Evolutionary conservation across 1,139 yeast genomes (phyloP).

Genomic region (Wickerhamomyces sp.): DNA sequence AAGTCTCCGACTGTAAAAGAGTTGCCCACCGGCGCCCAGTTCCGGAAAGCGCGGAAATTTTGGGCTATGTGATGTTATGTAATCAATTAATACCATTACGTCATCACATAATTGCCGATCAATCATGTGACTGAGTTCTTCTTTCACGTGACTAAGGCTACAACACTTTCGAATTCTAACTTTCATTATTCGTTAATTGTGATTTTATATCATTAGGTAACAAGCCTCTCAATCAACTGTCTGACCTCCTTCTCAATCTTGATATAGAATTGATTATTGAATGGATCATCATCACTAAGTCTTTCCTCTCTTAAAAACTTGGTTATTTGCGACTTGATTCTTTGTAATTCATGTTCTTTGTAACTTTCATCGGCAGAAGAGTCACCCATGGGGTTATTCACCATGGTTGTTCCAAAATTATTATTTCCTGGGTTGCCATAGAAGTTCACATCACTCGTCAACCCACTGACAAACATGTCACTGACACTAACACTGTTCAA

Average conservation of each 20-base stretch:
- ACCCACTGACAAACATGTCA: constrained; percentile 23
- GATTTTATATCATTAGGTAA: background rate
- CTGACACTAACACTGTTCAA: constrained; percentile 19
- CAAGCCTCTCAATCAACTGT: constrained; percentile 21
- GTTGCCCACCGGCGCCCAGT: too few species aligned
- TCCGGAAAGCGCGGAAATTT: too few species aligned
- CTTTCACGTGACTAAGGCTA: too few species aligned
- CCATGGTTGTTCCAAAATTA: background rate
- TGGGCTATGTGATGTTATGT: too few species aligned
- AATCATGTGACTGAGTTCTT: too few species aligned
- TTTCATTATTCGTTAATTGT: too few species aligned
- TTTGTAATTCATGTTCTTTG: constrained; percentile 22
- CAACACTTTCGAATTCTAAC: too few species aligned
- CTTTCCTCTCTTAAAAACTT: constrained; percentile 24
- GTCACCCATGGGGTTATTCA: constrained; percentile 4
- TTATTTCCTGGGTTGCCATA: background rate
- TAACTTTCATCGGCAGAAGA: constrained; percentile 19
- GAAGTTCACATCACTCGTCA: constrained; percentile 18
- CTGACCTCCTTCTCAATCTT: constrained; percentile 23
- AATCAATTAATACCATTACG: too few species aligned
- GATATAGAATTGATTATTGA: constrained; percentile 23
- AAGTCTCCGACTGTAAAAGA: too few species aligned
- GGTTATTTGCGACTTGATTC: constrained; percentile 23
- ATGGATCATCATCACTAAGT: constrained; percentile 23
- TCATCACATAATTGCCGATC: too few species aligned